Percentiles rank a stretch among this genome's conserved stretches.
Evolutionary conservation across 306 rosid species (phyloP).

Genomic region (Sechiopsis laciniata): DNA sequence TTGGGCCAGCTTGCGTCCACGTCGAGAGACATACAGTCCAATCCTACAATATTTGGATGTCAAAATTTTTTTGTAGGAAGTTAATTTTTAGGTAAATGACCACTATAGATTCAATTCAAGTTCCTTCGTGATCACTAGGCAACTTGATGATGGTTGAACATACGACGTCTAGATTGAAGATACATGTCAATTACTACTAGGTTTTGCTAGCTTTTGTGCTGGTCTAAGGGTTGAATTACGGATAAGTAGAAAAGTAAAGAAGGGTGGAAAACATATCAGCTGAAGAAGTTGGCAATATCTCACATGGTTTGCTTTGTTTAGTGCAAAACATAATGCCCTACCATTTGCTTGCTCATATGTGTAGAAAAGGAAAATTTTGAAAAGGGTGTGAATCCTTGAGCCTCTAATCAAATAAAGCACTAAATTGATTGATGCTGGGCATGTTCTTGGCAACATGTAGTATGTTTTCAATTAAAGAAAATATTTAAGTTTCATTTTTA

Average conservation of each 20-base stretch:
- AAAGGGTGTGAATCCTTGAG: conserved; percentile 26
- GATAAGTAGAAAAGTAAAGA: conserved; percentile 33
- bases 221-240: conserved; percentile 14
- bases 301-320: conserved; percentile 64
- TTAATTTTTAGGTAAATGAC: no score
- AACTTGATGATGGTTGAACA: no score
- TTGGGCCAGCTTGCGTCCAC: no score
- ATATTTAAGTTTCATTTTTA: conserved; percentile 28
- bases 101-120: no score
- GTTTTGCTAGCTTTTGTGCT: no score
- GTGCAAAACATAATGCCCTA: conserved; percentile 58
- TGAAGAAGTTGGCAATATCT: conserved; percentile 43
- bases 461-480: conserved; percentile 33
- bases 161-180: no score
- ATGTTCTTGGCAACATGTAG: conserved; percentile 39
- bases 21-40: no score
- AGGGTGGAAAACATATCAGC: conserved; percentile 60
- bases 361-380: conserved; percentile 11
- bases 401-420: conserved; percentile 39
- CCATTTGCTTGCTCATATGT: conserved; percentile 32
- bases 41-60: no score
- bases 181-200: no score
- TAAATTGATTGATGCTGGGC: conserved; percentile 33
- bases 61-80: no score
- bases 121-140: no score